phyloP scores from a whole-genome alignment of 2,329 filamentous ascomycete genomes.

The Coniochaeta sp. region DNA sequence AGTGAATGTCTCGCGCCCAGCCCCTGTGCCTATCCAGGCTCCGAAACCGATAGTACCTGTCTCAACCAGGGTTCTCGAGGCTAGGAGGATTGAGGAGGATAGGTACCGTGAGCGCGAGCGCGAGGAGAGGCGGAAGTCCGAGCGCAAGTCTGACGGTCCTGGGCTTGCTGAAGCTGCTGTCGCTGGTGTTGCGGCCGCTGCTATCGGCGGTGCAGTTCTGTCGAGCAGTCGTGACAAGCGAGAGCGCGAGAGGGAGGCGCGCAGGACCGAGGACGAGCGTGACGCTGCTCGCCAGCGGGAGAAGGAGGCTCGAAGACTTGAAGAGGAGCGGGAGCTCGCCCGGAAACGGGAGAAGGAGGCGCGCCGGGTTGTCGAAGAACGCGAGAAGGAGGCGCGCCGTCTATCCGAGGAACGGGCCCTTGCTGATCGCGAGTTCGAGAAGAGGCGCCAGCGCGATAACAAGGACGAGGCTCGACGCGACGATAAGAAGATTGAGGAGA shows the following conservation, averaged over 20 bases:
- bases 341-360: constrained; percentile 8
- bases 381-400: constrained; percentile 9
- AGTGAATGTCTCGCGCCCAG: constrained; percentile 40
- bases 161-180: constrained; percentile 36
- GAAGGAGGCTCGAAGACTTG: constrained; percentile 6
- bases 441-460: background rate
- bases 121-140: constrained; percentile 5
- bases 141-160: constrained; percentile 26
- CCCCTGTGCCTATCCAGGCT: constrained; percentile 68
- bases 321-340: constrained; percentile 6
- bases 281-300: constrained; percentile 13
- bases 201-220: constrained; percentile 8
- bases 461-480: background rate
- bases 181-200: constrained; percentile 38
- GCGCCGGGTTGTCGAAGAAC: constrained; percentile 13
- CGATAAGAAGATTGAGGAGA: background rate
- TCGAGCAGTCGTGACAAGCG: constrained; percentile 22
- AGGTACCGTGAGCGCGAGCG: background rate
- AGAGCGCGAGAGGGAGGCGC: constrained; percentile 11
- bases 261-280: constrained; percentile 8
- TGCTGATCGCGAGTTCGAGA: constrained; percentile 4
- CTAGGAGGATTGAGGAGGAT: constrained; percentile 19
- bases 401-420: background rate
- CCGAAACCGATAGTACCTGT: constrained; percentile 74
- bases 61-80: constrained; percentile 58